A percentile compares a stretch with the other conserved stretches of the same genome.
These are phyloP conservation scores for Fusarium transvaalense DNA, from an alignment of 2,329 filamentous ascomycete species.

Conservation along the genomic window DNA sequence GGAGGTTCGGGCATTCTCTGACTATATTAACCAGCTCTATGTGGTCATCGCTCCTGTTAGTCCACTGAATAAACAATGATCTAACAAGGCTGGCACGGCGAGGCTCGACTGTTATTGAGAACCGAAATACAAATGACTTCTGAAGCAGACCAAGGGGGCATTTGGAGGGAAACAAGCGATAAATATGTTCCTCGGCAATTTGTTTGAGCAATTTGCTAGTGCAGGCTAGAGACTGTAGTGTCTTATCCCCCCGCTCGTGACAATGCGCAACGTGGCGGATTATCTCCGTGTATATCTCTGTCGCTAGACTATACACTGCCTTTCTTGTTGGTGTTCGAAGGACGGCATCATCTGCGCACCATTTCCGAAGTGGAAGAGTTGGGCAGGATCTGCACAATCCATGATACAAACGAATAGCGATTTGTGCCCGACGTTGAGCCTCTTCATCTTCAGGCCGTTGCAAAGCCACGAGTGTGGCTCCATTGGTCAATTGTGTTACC, in stretches of 20 bases:
- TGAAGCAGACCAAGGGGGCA: fast-evolving
- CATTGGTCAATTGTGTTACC: neutral
- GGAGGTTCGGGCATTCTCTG: constrained; percentile 18
- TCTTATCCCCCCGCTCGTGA: too few species aligned
- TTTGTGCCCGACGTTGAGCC: constrained; percentile 7
- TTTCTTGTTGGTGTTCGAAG: neutral
- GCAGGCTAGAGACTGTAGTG: constrained; percentile 3
- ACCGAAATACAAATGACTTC: neutral
- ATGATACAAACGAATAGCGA: neutral
- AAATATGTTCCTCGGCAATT: constrained; percentile 12
- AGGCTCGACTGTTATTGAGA: constrained; percentile 22
- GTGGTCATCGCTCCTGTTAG: neutral
- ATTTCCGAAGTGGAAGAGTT: neutral
- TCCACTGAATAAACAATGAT: constrained; percentile 12
- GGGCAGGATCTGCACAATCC: neutral
- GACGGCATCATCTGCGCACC: too few species aligned
- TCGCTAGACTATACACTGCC: neutral
- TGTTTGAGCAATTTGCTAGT: constrained; percentile 5
- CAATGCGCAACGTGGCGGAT: neutral
- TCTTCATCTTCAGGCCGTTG: constrained; percentile 5
- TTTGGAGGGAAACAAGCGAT: neutral
- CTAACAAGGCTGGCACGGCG: neutral
- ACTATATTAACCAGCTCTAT: neutral
- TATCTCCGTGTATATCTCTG: constrained; percentile 17
- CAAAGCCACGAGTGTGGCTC: neutral